These are phyloP conservation scores for Candida coleopterorum DNA, from an alignment of 805 yeast genomes.

Conservation along the genomic window DNA sequence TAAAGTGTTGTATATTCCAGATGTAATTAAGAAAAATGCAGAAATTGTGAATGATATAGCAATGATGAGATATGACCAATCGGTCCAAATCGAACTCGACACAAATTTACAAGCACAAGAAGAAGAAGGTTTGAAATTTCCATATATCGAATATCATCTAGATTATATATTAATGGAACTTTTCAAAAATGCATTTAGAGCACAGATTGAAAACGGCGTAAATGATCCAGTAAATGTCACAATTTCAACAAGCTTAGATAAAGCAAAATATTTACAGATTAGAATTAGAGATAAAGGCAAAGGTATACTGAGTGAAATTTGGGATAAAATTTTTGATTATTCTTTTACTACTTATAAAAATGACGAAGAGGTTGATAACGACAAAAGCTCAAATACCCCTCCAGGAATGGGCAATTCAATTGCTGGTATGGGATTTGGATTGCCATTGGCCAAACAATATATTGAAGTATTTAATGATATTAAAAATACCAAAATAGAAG, in stretches of 20 bases:
- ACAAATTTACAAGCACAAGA: conserved; percentile 27
- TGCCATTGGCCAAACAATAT: conserved; percentile 66
- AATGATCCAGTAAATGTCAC: conserved; percentile 36
- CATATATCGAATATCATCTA: conserved; percentile 82
- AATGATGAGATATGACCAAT: conserved; percentile 74
- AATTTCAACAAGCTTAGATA: conserved; percentile 28
- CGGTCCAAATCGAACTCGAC: conserved; percentile 57
- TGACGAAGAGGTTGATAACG: conserved; percentile 54
- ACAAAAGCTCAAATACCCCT: conserved; percentile 59
- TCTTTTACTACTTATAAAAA: conserved; percentile 76
- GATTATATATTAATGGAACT: conserved; percentile 86
- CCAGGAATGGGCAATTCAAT: conserved; percentile 68
- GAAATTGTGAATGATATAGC: conserved; percentile 81
- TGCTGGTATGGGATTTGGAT: conserved; percentile 96
- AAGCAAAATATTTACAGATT: conserved; percentile 51
- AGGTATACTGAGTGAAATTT: conserved; percentile 69
- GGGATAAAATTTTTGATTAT: conserved; percentile 73
- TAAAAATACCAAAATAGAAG: conserved; percentile 3
- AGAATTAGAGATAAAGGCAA: conserved; percentile 84
- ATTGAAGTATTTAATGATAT: conserved; percentile 39
- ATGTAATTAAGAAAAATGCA: conserved; percentile 58
- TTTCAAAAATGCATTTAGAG: conserved; percentile 81
- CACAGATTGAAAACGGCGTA: conserved; percentile 69
- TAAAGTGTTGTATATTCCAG: conserved; percentile 58
- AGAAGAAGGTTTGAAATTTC: conserved; percentile 48